Base-by-base conservation (phyloP, 257 asterid species). In the Jacaranda copaia region DNA sequence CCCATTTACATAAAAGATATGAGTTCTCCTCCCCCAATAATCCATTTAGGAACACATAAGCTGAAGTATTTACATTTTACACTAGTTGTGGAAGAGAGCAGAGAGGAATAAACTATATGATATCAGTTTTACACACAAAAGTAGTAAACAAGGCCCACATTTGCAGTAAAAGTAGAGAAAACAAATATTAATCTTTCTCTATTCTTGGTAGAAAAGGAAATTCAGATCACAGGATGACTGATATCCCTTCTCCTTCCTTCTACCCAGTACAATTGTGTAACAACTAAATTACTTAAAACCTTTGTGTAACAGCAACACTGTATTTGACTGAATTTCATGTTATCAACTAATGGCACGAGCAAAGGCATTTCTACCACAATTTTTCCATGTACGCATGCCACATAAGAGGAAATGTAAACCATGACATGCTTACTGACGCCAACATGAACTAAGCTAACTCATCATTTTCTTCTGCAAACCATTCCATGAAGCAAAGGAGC, bases 1-100 rank as follows among this genome's bases (percentile, higher is more conserved):
- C 76, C 77, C 51, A 77, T 68, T 77, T 76, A 72, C 39, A 72
- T 36, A 32, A 42, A 79, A 69, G 67, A 49, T 48, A 80, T 78
- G 39, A 84, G 73, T 81, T 78, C 52, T 64, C 80, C 74, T 48
- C 25, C 49, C 5, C 14, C 72, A 57, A 83, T 39, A 76, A 70
- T 69, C 12, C 76, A 49, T 63, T 18, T 40, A 72, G 62, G 48
- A 77, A 68, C 51, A 74, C 32, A 63, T 43, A 25, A 76, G 68
- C 68, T 74, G 72, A 15, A 56, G 79, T 57, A 8, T 67, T 48
- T 36, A 5, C 58, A 64, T 40, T 38, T 74, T 70, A 76, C 48
- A 79, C 58, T 19, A 76, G 57, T 15, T 58, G 73, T 65, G 65
- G 76, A 75, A 18, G 20, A 35, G 49, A 71, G 16, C 72, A 67